A percentile compares a stretch with the other conserved stretches of the same genome.
Conservation (phyloP, 331 rosid species). For the Quercus tomentella region DNA sequence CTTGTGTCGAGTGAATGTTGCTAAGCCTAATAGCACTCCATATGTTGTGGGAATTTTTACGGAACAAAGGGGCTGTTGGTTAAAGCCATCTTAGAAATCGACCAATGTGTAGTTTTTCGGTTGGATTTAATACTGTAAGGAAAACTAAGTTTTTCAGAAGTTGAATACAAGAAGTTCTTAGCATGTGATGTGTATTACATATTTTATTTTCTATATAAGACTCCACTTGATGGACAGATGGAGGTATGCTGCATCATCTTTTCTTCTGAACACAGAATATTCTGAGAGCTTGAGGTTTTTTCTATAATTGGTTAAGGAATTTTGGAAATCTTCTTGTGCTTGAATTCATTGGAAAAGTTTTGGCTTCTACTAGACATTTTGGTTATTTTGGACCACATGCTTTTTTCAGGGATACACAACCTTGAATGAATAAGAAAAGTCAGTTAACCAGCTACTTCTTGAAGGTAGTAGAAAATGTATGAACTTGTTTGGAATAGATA, state of each 20-base stretch:
- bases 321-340: conserved; percentile 33
- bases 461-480: conserved; percentile 25
- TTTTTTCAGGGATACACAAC: conserved; percentile 25
- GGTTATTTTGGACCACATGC: conserved; percentile 26
- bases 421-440: conserved; percentile 28
- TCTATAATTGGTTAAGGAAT: conserved; percentile 39
- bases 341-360: conserved; percentile 41
- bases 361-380: conserved; percentile 52
- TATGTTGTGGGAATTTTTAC: conserved; percentile 18
- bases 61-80: conserved; percentile 32
- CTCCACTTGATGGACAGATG: conserved; percentile 40
- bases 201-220: conserved; percentile 41
- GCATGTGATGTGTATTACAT: conserved; percentile 47
- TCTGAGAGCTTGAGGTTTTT: conserved; percentile 34
- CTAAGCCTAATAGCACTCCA: conserved; percentile 26
- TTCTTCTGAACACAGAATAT: conserved; percentile 39
- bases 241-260: conserved; percentile 44
- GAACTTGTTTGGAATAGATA: conserved; percentile 8
- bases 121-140: conserved; percentile 53
- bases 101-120: conserved; percentile 32
- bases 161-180: conserved; percentile 38
- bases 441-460: conserved; percentile 24
- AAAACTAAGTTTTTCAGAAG: conserved; percentile 37
- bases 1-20: conserved; percentile 49
- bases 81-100: conserved; percentile 35